Evolutionary conservation across 2,329 filamentous ascomycete species (phyloP).

Genomic region (Fusarium sp.): DNA sequence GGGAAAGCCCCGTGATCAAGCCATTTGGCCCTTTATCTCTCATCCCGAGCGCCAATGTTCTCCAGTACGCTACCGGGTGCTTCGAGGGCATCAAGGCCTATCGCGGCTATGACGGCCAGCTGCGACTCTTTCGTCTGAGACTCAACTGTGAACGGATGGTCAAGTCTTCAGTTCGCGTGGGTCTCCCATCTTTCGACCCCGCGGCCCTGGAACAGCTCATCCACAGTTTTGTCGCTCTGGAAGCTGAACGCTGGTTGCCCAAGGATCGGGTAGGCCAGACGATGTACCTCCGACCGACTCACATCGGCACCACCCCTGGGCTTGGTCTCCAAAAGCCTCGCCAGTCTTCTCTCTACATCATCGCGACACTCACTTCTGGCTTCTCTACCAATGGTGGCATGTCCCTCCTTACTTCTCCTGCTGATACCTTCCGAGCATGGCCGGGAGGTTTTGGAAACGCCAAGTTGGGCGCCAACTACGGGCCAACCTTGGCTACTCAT

Average conservation of each 20-base stretch:
- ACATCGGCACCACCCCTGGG: background rate
- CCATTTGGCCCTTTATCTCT: background rate
- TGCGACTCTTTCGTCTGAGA: background rate
- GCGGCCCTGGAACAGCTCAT: background rate
- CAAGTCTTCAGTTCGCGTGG: background rate
- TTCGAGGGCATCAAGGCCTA: background rate
- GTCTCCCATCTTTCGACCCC: background rate
- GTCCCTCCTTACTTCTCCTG: background rate
- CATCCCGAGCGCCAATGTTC: background rate
- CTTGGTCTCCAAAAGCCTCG: background rate
- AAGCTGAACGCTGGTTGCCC: background rate
- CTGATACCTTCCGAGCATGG: background rate
- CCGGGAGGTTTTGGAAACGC: background rate
- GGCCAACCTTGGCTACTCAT: background rate
- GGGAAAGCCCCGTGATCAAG: background rate
- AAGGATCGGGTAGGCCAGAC: background rate
- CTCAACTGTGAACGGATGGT: background rate
- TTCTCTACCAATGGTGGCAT: background rate
- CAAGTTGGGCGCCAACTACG: background rate
- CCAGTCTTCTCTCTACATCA: background rate
- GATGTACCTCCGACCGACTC: background rate
- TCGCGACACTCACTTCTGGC: background rate
- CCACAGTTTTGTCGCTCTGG: background rate
- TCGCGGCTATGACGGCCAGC: background rate
- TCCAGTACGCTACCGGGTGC: background rate